Evolutionary conservation across 148 eudicot genomes (phyloP), one percentile per base, ranked within the genome.

Genomic region (Suaeda aralocaspica): DNA sequence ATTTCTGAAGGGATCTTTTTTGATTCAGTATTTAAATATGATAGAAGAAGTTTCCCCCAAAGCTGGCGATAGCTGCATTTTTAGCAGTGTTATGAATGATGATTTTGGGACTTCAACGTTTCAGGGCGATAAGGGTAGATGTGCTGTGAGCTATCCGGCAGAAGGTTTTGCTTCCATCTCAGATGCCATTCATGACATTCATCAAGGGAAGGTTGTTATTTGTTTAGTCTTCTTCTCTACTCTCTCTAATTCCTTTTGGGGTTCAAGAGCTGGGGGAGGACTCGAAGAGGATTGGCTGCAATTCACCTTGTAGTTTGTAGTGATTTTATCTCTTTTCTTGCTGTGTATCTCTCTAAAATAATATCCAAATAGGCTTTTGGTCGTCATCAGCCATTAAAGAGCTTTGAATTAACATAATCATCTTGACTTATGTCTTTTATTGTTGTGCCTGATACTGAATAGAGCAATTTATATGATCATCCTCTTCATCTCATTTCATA

Each of bases 111-210:
- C 53, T 49, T 16, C 60, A 57, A 16, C 22, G 18, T 59, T 30
- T 19, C 9, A 18, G 18, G n/a, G 39, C 0, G 18, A 31, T 59
- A 59, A 59, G 30, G 84, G 80, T 69, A 84, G 83, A 74, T 79
- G 55, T 52, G 81, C 74, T 71, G 34, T 82, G 72, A 86, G 80
- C 71, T 24, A 33, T 42, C 84, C 84, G 5, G 68, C 84, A 1
- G 59, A 74, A 70, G 92, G 86, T 29, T 83, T 88, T 82, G 74
- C 89, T 42, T 81, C 83, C 58, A 77, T 85, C 21, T 69, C 73
- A 25, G 92, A 83, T 66, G 89, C 92, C 49, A 72, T 88, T 57
- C 86, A 83, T 77, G 89, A 85, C 68, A 83, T 88, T 42, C 87
- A 77, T 34, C 78, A 78, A 45, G 89, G 92, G 74, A 88, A 85